Conservation (phyloP, 164 flowering plant species). For the Macadamia integrifolia region DNA sequence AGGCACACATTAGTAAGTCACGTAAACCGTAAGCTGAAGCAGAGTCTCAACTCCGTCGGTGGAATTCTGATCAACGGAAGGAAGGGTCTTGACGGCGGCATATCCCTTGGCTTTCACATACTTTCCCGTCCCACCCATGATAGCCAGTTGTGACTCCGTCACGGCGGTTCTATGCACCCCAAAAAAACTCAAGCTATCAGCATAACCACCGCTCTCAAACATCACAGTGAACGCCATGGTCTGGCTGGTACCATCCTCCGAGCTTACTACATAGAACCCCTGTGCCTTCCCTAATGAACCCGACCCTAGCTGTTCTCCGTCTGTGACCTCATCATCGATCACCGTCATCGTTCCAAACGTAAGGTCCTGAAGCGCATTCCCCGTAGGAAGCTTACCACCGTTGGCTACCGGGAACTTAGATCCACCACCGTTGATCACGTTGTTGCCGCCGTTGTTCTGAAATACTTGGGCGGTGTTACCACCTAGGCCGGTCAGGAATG, state of each 20-base stretch:
- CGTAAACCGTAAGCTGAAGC: conserved; percentile 24
- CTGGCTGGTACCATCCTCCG: conserved; percentile 57
- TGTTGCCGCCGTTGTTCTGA: conserved; percentile 18
- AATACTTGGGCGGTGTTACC: conserved; percentile 9
- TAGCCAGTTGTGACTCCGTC: conserved; percentile 48
- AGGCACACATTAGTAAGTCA: conserved; percentile 8
- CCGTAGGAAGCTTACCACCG: conserved; percentile 42
- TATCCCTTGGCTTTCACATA: conserved; percentile 57
- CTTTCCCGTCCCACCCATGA: conserved; percentile 91
- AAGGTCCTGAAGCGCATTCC: conserved; percentile 36
- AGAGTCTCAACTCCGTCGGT: conserved; percentile 26
- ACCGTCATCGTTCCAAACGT: conserved; percentile 67
- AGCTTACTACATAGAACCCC: conserved; percentile 64
- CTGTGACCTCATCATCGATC: conserved; percentile 59
- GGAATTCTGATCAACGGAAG: conserved; percentile 24
- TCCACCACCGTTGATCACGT: conserved; percentile 12
- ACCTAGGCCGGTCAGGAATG: conserved; percentile 28
- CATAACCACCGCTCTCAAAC: conserved; percentile 43
- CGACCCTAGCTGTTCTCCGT: conserved; percentile 57
- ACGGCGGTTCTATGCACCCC: conserved; percentile 50
- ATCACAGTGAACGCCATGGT: conserved; percentile 56
- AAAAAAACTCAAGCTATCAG: conserved; percentile 57
- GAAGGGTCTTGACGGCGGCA: conserved; percentile 45
- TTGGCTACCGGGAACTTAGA: conserved; percentile 25
- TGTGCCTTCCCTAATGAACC: conserved; percentile 61